These are phyloP conservation scores for Saccharomycopsis schoenii DNA, from an alignment of 805 yeast genomes.

Conservation along the genomic window DNA sequence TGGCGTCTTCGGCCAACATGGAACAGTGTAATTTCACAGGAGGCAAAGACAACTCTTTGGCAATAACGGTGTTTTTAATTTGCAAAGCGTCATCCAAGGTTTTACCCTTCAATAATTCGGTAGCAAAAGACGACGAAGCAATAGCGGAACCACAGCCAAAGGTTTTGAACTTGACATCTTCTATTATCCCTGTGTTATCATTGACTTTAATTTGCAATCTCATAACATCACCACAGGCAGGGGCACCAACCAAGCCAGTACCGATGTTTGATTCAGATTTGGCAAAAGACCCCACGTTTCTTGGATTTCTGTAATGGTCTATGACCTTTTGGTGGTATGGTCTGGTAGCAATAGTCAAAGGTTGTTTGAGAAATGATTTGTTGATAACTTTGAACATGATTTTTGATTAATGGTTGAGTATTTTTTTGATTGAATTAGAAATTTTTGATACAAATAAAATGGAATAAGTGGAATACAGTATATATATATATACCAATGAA, in stretches of 20 bases:
- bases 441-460: too few species aligned
- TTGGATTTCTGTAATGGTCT: constrained; percentile 93
- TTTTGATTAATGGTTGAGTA: not conserved
- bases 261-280: constrained; percentile 73
- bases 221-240: constrained; percentile 99
- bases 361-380: not conserved
- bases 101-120: constrained; percentile 93
- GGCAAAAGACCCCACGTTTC: constrained; percentile 91
- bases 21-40: constrained; percentile 97
- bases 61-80: constrained; percentile 89
- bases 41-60: constrained; percentile 88
- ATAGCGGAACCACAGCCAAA: constrained; percentile 99
- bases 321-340: constrained; percentile 86
- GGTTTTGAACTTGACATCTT: constrained; percentile 95
- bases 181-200: constrained; percentile 81
- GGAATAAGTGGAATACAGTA: too few species aligned
- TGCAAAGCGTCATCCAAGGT: constrained; percentile 85
- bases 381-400: not conserved
- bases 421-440: too few species aligned
- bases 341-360: not conserved
- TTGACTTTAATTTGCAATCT: constrained; percentile 90
- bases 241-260: constrained; percentile 97
- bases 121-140: constrained; percentile 90
- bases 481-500: too few species aligned
- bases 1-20: constrained; percentile 98